phyloP scores from a whole-genome alignment of 441 rosid genomes.

The Syzygium syzygioides region DNA sequence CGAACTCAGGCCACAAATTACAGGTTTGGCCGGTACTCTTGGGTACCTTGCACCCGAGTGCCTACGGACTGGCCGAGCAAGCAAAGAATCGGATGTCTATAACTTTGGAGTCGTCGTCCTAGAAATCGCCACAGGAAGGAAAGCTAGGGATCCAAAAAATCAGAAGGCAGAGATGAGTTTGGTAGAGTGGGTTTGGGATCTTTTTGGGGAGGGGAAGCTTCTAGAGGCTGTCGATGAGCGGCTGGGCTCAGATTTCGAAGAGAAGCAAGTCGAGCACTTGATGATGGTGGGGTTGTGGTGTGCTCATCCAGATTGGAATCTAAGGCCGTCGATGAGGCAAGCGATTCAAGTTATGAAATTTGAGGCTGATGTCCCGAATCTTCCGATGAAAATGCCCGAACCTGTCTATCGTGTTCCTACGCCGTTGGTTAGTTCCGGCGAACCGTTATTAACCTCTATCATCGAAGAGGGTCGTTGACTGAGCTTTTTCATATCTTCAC shows the following conservation, averaged over 20 bases:
- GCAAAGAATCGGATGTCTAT: conserved; percentile 40
- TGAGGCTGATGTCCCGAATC: conserved; percentile 34
- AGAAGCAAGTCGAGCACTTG: conserved; percentile 16
- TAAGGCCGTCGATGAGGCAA: conserved; percentile 35
- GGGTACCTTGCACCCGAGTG: conserved; percentile 55
- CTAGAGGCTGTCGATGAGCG: conserved; percentile 18
- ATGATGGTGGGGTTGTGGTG: conserved; percentile 45
- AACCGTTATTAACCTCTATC: conserved; percentile 21
- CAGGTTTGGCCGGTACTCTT: conserved; percentile 38
- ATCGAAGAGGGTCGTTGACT: conserved; percentile 22
- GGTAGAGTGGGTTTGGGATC: conserved; percentile 48
- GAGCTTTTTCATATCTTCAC: background rate
- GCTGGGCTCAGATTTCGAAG: conserved; percentile 11
- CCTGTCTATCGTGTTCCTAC: conserved; percentile 22
- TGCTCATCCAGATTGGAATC: conserved; percentile 27
- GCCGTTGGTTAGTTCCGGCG: conserved; percentile 4
- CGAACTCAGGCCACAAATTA: conserved; percentile 35
- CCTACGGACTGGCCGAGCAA: conserved; percentile 32
- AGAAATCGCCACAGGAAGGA: conserved; percentile 38
- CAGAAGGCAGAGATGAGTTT: conserved; percentile 18
- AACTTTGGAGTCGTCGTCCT: conserved; percentile 36
- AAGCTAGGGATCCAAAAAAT: conserved; percentile 7
- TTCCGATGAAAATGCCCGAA: conserved; percentile 35
- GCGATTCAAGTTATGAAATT: conserved; percentile 49
- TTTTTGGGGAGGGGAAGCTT: conserved; percentile 23